Evolutionary conservation across 768 basidiomycete genomes (phyloP).

Genomic region (Tubosaeta brunneosetosa): DNA sequence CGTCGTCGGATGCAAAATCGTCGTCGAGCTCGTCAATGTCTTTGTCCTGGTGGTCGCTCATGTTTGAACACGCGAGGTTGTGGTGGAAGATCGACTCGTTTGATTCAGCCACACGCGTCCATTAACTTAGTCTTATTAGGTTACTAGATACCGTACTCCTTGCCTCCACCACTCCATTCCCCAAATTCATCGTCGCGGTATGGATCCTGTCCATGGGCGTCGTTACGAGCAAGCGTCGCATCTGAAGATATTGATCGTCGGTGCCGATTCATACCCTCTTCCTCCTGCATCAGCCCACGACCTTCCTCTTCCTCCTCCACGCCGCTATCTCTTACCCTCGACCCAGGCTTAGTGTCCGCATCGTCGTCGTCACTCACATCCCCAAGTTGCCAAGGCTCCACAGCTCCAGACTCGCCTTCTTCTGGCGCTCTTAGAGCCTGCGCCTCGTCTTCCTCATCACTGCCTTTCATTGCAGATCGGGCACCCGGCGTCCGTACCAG

Average conservation of each 20-base stretch:
- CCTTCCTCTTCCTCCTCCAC: conserved; percentile 38
- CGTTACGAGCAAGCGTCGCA: conserved; percentile 29
- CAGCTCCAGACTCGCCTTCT: conserved; percentile 34
- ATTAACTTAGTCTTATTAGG: background rate
- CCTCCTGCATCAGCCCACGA: conserved; percentile 37
- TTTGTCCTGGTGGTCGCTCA: conserved; percentile 26
- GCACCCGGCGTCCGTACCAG: conserved; percentile 21
- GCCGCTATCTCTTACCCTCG: conserved; percentile 11
- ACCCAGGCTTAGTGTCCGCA: conserved; percentile 32
- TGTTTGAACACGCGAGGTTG: conserved; percentile 6
- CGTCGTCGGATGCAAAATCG: conserved; percentile 38
- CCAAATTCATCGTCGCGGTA: conserved; percentile 33
- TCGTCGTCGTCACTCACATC: conserved; percentile 68
- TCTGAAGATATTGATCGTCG: conserved; percentile 36
- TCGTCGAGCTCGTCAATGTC: conserved; percentile 49
- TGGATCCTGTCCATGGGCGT: conserved; percentile 8
- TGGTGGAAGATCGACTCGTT: background rate
- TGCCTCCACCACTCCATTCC: conserved; percentile 25
- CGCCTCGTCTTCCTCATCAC: conserved; percentile 31
- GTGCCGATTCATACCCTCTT: conserved; percentile 31
- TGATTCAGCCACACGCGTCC: conserved; percentile 18
- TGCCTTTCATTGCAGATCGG: conserved; percentile 22
- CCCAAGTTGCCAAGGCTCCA: conserved; percentile 66
- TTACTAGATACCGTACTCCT: conserved; percentile 3
- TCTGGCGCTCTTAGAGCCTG: conserved; percentile 33